phyloP scores from a whole-genome alignment of 495 filamentous ascomycete species.

The Xeromyces bisporus region DNA sequence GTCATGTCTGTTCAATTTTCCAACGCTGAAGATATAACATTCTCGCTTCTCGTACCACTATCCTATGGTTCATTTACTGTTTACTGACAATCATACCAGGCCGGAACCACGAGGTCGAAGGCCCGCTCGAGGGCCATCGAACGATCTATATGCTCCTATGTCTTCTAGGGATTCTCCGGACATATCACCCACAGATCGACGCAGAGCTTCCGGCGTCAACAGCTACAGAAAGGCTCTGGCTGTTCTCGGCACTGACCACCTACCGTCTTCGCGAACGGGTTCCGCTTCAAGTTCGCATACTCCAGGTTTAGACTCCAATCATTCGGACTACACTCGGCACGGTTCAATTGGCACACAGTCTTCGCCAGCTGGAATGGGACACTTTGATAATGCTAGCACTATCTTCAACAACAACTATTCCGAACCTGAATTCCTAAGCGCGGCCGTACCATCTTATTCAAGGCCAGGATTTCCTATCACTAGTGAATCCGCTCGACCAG shows the following conservation, averaged over 20 bases:
- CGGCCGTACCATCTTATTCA: slow-evolving; percentile 49
- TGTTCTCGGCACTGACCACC: slow-evolving; percentile 17
- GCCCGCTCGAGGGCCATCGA: slow-evolving; percentile 5
- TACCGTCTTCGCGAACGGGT: slow-evolving; percentile 10
- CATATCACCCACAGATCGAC: slow-evolving; percentile 27
- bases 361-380: slow-evolving; percentile 12
- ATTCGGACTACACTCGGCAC: slow-evolving; percentile 11
- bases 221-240: slow-evolving; percentile 24
- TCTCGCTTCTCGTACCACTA: too few relatives aligned
- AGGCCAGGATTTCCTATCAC: slow-evolving; percentile 40
- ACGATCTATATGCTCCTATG: slow-evolving; percentile 21
- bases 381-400: slow-evolving; percentile 21
- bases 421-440: slow-evolving; percentile 34
- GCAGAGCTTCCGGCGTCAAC: slow-evolving; percentile 21
- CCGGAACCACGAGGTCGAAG: slow-evolving; percentile 9
- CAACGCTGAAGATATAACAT: too few relatives aligned
- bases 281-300: slow-evolving; percentile 13
- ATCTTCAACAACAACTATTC: slow-evolving; percentile 29
- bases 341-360: slow-evolving; percentile 24
- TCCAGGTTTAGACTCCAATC: slow-evolving; percentile 12
- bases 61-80: too few relatives aligned
- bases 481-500: slow-evolving; percentile 51
- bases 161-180: slow-evolving; percentile 31
- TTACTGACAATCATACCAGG: slow-evolving; percentile 5
- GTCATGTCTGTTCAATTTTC: too few relatives aligned